These are phyloP conservation scores for Isoetes engelmannii DNA, from an alignment of 83 land plant species.

Conservation along the genomic window DNA sequence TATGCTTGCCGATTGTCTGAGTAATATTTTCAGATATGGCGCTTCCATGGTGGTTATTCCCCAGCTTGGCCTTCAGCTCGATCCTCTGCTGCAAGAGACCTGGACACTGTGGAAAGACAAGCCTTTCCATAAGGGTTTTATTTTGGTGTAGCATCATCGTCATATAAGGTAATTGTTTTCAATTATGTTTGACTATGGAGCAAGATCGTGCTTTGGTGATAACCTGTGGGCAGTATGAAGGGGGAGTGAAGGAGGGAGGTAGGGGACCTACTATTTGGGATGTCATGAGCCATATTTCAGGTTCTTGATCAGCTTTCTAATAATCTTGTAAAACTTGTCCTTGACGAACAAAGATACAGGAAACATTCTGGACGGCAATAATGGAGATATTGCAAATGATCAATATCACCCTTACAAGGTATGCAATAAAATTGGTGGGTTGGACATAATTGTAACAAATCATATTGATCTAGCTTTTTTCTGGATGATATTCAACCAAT, in stretches of 20 bases:
- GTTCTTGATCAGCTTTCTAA: background rate
- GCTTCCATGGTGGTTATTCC: no score
- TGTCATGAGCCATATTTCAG: conserved; percentile 14
- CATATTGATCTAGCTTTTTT: background rate
- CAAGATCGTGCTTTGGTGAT: background rate
- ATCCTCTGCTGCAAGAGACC: no score
- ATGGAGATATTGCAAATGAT: conserved; percentile 40
- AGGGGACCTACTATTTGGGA: conserved; percentile 42
- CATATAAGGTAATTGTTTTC: conserved; percentile 44
- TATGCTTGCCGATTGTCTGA: no score
- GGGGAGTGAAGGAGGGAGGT: conserved; percentile 37
- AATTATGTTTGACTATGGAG: background rate
- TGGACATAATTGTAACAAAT: conserved; percentile 11
- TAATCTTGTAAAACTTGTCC: background rate
- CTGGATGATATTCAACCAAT: conserved; percentile 46
- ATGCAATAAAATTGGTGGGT: background rate
- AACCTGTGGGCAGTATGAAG: conserved; percentile 27
- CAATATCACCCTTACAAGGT: conserved; percentile 45
- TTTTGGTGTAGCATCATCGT: conserved; percentile 54
- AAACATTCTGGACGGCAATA: conserved; percentile 29
- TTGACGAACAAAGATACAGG: conserved; percentile 24
- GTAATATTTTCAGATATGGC: no score
- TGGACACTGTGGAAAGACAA: conserved; percentile 14
- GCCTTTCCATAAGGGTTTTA: conserved; percentile 47
- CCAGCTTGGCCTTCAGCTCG: no score